A percentile compares a stretch with the other conserved stretches of the same genome.
phyloP scores from a whole-genome alignment of 1,284 basidiomycete genomes.

The Salmacisia buchloeana region DNA sequence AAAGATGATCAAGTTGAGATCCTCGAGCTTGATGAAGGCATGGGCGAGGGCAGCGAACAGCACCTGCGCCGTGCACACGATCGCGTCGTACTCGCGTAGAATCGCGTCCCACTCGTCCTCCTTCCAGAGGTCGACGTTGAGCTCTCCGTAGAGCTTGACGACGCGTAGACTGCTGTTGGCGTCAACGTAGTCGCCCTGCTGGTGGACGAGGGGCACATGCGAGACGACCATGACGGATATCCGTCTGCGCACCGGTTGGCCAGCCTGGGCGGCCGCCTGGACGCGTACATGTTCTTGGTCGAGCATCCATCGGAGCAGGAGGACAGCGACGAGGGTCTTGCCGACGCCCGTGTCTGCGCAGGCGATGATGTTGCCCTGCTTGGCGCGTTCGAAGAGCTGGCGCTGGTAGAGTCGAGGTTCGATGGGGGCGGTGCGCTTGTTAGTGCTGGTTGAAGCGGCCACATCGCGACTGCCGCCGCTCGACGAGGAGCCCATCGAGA shows the following conservation, averaged over 20 bases:
- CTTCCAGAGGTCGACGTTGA: slow-evolving; percentile 18
- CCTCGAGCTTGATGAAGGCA: slow-evolving; percentile 26
- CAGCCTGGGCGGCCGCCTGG: background rate
- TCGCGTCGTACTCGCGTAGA: slow-evolving; percentile 17
- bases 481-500: no score
- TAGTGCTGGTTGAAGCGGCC: no score
- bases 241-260: background rate
- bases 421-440: no score
- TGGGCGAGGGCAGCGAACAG: slow-evolving; percentile 32
- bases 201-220: slow-evolving; percentile 35
- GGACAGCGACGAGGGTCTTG: slow-evolving; percentile 37
- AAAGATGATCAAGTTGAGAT: slow-evolving; percentile 32
- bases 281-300: background rate
- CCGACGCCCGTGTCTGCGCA: slow-evolving; percentile 36
- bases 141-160: slow-evolving; percentile 9
- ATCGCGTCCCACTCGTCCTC: slow-evolving; percentile 16
- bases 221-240: slow-evolving; percentile 28
- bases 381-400: slow-evolving; percentile 5
- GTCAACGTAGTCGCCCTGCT: slow-evolving; percentile 32
- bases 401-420: no score
- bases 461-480: no score
- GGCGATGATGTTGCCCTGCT: slow-evolving; percentile 25
- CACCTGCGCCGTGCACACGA: slow-evolving; percentile 34
- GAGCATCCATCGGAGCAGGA: slow-evolving; percentile 26
- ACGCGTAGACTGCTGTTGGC: slow-evolving; percentile 23